Base-by-base conservation (phyloP, 2,329 filamentous ascomycete species). In the Penicillium vulpinum region DNA sequence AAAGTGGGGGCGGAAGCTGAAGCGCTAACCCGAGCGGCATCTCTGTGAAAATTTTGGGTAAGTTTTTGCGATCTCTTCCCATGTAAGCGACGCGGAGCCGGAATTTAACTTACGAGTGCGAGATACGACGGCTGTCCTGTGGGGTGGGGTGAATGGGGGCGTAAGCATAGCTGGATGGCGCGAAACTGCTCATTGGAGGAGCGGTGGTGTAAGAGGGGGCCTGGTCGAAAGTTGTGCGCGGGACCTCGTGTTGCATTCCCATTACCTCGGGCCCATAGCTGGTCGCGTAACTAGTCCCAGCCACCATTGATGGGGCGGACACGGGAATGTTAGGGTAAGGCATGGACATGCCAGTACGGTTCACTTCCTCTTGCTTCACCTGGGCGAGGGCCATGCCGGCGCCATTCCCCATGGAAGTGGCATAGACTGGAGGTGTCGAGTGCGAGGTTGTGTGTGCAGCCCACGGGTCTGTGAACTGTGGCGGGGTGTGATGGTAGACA, bases 381-480 rank as follows among this genome's bases (percentile, higher is more conserved):
- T 51, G 49, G 67, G 83, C 82, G 67, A 87, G 76, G 64, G 80
- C 55, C 33, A 67, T 80, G 67, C 88, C 78, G 65, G 81, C 79
- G 64, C 81, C 83, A 66, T 86, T 81, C 63, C 81, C 81, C 73
- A 90, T 77, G 70, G 88, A 78, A 73, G 87, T 79, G 73, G 81
- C 67, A 70, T 76, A 77, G 40, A 73, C 81, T 70, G 81, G 88
- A 83, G 82, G 92, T 77, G 81, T 81, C 76, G 78, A 85, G 80
- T 78, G 83, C 73, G 77, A 82, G 59, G 71, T 80, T 68, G 73
- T 81, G 71, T 76, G 74, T 62, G 80, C 78, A 82, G 90, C 81
- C 92, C 92, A 97, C 40, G 92, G 92, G 75, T 97, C 94, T 70
- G 89, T 92, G 80, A 97, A 97, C 63, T 94, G 89, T 63, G 89